Evolutionary conservation across 306 rosid genomes (phyloP), one percentile per base, ranked within the genome.

Genomic region (Clitoria ternatea): DNA sequence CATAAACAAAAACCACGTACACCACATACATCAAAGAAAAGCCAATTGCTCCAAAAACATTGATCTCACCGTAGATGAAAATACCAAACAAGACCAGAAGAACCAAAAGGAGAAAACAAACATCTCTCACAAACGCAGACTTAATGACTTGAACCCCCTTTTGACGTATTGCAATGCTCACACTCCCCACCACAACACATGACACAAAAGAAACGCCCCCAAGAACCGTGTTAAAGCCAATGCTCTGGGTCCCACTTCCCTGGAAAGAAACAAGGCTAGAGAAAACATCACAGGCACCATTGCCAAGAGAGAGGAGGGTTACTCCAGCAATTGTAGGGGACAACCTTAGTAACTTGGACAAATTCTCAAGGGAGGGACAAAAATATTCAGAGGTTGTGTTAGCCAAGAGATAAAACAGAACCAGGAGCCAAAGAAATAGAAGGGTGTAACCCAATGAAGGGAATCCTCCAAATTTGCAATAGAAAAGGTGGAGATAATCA

Each of bases 271-370:
- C 77, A 20, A 82, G 53, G 30, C 67, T 77, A 6, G 85, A 56
- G 22, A 82, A 82, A 15, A 82, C 72, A n/a, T 82, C 85, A 69
- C 40, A 14, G 19, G 85, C 82, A 18, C 85, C 82, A 68, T 82
- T 82, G 8, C 85, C 85, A 11, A 81, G 77, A 44, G 85, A 75
- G 14, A 81, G 82, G 12, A 81, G 85, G 1, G 80, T 75, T 29
- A 77, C 85, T 10, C 85, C 85, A 53, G 85, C 79, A 61, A 81
- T 65, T 48, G 82, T 66, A 12, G 85, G 82, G 3, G 85, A 72
- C 36, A 81, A 37, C 14, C 72, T 81, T 6, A 81, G 69, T 27
- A 73, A 27, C 13, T 70, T 73, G 1, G 85, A 82, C 2, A 82
- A 23, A 11, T 47, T 36, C 60, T 82, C 82, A 68, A 82, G 82